phyloP scores from a whole-genome alignment of 305 asterid species.

The Fraxinus xanthoxyloides region DNA sequence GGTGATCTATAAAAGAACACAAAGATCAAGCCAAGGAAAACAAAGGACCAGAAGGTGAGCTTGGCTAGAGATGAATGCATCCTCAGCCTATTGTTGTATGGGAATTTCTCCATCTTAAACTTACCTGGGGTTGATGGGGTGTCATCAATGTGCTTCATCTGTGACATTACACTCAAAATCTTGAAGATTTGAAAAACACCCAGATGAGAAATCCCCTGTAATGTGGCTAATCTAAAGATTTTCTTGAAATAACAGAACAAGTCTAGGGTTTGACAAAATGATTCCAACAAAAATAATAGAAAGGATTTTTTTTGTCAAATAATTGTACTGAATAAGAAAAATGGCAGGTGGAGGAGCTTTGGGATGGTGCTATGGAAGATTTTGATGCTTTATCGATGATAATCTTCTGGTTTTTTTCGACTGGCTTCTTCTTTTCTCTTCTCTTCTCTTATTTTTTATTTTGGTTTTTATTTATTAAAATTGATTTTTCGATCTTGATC shows the following conservation, averaged over 20 bases:
- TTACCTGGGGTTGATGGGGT: conserved; percentile 53
- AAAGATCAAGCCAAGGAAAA: conserved; percentile 14
- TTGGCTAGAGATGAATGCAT: conserved; percentile 19
- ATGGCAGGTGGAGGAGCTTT: not conserved
- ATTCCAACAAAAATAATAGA: not conserved
- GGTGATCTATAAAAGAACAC: conserved; percentile 25
- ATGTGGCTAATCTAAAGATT: conserved; percentile 22
- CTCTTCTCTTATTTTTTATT: not conserved
- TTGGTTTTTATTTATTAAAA: not conserved
- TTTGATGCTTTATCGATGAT: not conserved
- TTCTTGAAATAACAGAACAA: conserved; percentile 11
- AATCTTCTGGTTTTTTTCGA: conserved; percentile 14
- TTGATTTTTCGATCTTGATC: conserved; percentile 7
- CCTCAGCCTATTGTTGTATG: conserved; percentile 16
- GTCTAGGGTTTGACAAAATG: not conserved
- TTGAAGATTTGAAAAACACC: not conserved
- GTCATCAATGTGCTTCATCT: conserved; percentile 60
- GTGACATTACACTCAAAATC: conserved; percentile 6
- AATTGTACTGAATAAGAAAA: not conserved
- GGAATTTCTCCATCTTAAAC: conserved; percentile 28
- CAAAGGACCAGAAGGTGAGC: conserved; percentile 26
- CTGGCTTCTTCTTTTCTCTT: conserved; percentile 4
- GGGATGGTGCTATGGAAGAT: not conserved
- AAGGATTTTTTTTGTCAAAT: not conserved
- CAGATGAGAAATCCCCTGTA: not conserved